Base-by-base conservation (phyloP, 805 yeast species). In the Zygotorulaspora danielsina region DNA sequence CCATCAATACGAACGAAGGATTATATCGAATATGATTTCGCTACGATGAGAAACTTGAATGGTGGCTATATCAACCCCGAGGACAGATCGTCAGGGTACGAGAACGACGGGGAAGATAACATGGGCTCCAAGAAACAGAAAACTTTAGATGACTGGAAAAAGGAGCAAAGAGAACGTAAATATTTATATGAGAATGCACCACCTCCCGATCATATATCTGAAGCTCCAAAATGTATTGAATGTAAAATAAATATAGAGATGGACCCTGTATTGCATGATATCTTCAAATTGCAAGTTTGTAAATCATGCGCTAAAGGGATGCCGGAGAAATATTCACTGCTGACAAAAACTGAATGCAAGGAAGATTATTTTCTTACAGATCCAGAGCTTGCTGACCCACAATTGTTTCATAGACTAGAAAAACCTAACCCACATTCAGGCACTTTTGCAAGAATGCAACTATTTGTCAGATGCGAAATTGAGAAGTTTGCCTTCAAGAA, bases 381-480 rank as follows among this genome's bases (percentile, higher is more conserved):
- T 34, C 93, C 97, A 0, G 98, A 93, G 58, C 70, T 93, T 30
- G 72, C 76, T 37, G 98, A 93, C 58, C 64, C 63, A 5, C 68
- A 61, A 2, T 63, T 89, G 17, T 68, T 93, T 44, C 82, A 82
- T 8, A 76, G 93, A 46, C 66, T 90, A 44, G 95, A 88, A 46
- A 85, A 89, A 51, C 87, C 96, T 2, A 93, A 93, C 56, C 99
- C 99, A 0, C 96, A 93, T 61, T 87, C 89, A 30, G 79, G 79
- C 2, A 83, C 87, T 1, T 93, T 79, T 63, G 83, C 87, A 35
- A 75, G 93, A 55, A 93, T 93, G 99, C 95, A 89, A 71, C 69
- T 93, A 40, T 93, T 80, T 65, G 64, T 93, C 32, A 68, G 98
- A 44, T 84, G 79, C 55, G 97, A 93, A 54, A 87, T 93, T n/a